Percentiles rank a stretch among this genome's conserved stretches.
Evolutionary conservation across 192 early-diverging fungal species (phyloP).

Genomic region (Phlyctochytrium bullatum): DNA sequence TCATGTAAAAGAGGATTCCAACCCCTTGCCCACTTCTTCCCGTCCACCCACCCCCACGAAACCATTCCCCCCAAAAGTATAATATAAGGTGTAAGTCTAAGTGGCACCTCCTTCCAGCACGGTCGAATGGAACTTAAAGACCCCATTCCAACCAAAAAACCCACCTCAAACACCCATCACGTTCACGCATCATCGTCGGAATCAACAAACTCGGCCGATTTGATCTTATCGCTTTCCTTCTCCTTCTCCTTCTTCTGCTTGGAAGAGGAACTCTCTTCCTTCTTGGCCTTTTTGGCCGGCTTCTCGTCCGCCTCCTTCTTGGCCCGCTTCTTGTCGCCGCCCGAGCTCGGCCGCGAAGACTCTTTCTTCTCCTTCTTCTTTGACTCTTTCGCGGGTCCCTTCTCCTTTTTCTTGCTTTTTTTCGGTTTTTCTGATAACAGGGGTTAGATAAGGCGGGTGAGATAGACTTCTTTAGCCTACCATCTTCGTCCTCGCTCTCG

Average conservation of each 20-base stretch:
- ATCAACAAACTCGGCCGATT: constrained; percentile 1
- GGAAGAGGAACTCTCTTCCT: constrained; percentile 11
- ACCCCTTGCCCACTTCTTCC: no score
- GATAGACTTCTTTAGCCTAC: background rate
- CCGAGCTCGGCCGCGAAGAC: background rate
- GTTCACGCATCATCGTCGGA: background rate
- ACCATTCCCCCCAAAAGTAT: no score
- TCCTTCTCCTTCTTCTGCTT: constrained; percentile 6
- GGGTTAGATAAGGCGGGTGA: background rate
- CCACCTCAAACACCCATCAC: no score
- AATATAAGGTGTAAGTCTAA: no score
- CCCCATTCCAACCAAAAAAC: no score
- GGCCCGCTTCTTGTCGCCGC: constrained; percentile 12
- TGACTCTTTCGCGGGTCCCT: background rate
- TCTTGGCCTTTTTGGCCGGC: constrained; percentile 11
- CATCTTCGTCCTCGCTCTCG: constrained; percentile 15
- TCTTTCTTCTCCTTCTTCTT: constrained; percentile 23
- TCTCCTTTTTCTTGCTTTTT: constrained; percentile 4
- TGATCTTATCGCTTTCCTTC: background rate
- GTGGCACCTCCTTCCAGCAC: no score
- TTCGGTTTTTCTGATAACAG: constrained; percentile 1
- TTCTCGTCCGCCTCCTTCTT: constrained; percentile 22
- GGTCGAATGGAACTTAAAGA: no score
- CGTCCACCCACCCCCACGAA: no score
- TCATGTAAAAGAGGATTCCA: no score